Evolutionary conservation across 2,329 filamentous ascomycete species (phyloP).

Genomic region (Didymella keratinophila): DNA sequence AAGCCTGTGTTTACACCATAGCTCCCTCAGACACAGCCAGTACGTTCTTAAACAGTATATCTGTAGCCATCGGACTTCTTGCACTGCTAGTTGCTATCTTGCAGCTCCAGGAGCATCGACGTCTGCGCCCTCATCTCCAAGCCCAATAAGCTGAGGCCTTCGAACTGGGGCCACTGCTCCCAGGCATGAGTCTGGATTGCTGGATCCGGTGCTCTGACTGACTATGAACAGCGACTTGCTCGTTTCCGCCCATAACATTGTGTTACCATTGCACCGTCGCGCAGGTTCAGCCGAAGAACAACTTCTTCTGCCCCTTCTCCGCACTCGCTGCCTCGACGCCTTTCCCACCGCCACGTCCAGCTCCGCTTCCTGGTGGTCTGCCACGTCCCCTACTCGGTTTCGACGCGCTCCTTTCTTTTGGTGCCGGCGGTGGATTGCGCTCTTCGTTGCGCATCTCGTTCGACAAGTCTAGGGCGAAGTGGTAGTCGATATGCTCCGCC

Average conservation of each 20-base stretch:
- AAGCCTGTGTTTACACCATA: too few relatives aligned
- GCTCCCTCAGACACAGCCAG: too few relatives aligned
- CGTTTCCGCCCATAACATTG: too few relatives aligned
- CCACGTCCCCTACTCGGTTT: slow-evolving; percentile 46
- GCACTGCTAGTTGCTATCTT: neutral
- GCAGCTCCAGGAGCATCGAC: neutral
- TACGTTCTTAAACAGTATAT: too few relatives aligned
- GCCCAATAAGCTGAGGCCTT: too few relatives aligned
- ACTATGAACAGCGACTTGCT: too few relatives aligned
- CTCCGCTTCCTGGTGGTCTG: slow-evolving; percentile 44
- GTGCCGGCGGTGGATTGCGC: slow-evolving; percentile 23
- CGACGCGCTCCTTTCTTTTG: slow-evolving; percentile 20
- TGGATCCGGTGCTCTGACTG: too few relatives aligned
- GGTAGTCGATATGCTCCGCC: slow-evolving; percentile 89
- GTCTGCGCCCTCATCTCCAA: neutral
- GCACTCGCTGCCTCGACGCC: slow-evolving; percentile 22
- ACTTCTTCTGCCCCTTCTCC: slow-evolving; percentile 56
- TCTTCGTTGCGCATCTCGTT: slow-evolving; percentile 58
- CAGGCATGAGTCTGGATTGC: too few relatives aligned
- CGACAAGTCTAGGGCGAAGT: slow-evolving; percentile 88
- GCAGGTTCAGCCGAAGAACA: slow-evolving; percentile 54
- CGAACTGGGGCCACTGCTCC: too few relatives aligned
- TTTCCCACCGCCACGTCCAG: slow-evolving; percentile 16
- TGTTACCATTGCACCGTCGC: too few relatives aligned
- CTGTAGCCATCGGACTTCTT: too few relatives aligned